A percentile compares a stretch with the other conserved stretches of the same genome.
These are phyloP conservation scores for Ulota crispa DNA, from an alignment of 225 moss, liverwort and hornwort species.

Conservation along the genomic window DNA sequence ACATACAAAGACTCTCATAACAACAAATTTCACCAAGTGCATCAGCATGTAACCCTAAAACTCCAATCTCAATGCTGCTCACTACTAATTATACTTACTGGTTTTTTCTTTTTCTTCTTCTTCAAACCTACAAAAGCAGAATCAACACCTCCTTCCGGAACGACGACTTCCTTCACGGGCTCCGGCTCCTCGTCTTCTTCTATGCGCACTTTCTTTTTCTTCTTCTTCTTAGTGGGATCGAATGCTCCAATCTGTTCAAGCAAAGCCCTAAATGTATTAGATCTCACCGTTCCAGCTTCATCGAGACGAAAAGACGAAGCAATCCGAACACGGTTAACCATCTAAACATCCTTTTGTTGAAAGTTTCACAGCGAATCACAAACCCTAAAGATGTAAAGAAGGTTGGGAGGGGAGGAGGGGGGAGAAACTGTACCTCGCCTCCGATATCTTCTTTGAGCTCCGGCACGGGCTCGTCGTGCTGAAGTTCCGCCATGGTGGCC, in stretches of 20 bases:
- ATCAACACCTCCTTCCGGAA: constrained; percentile 65
- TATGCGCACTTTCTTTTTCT: constrained; percentile 86
- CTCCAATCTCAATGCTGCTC: neutral
- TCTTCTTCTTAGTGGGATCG: constrained; percentile 92
- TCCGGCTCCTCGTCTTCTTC: constrained; percentile 77
- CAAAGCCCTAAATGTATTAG: constrained; percentile 22
- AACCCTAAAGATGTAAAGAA: neutral
- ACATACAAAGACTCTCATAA: neutral
- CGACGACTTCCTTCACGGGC: constrained; percentile 57
- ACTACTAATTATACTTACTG: constrained; percentile 35
- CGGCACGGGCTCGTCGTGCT: constrained; percentile 56
- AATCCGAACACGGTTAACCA: neutral
- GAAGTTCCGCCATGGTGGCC: constrained; percentile 69
- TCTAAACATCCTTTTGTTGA: neutral
- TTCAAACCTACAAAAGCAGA: constrained; percentile 67
- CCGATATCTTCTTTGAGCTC: constrained; percentile 79
- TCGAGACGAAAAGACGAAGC: neutral
- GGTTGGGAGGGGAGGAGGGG: neutral
- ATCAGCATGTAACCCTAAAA: neutral
- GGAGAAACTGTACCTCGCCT: constrained; percentile 50
- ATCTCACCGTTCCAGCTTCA: neutral
- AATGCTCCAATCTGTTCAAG: constrained; percentile 66
- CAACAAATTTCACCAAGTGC: neutral
- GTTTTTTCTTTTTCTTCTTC: constrained; percentile 95
- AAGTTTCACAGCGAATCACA: neutral